These are phyloP conservation scores for Ulota crispa DNA, from an alignment of 225 moss, liverwort and hornwort genomes.

Conservation along the genomic window DNA sequence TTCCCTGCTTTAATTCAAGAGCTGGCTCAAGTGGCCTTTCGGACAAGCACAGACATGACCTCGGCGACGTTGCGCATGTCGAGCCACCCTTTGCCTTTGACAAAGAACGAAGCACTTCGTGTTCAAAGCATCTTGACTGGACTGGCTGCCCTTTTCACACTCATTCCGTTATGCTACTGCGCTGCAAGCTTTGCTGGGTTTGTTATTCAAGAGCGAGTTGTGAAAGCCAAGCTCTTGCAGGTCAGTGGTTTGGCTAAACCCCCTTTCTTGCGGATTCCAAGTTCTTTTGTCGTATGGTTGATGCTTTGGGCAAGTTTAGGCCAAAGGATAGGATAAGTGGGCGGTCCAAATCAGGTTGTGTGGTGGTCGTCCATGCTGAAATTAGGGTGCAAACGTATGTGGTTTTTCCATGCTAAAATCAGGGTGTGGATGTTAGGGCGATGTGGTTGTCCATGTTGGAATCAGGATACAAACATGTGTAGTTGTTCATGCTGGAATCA, in stretches of 20 bases:
- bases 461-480: no score
- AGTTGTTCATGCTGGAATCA: no score
- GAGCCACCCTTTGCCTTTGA: slow-evolving; percentile 81
- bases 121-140: slow-evolving; percentile 71
- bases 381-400: no score
- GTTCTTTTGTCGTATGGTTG: no score
- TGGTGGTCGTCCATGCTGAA: no score
- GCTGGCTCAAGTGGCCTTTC: slow-evolving; percentile 63
- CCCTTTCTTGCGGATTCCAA: no score
- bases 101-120: slow-evolving; percentile 67
- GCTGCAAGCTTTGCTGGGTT: slow-evolving; percentile 89
- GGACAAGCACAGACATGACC: slow-evolving; percentile 40
- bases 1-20: slow-evolving; percentile 82
- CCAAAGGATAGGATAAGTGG: no score
- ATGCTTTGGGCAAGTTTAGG: no score
- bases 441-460: no score
- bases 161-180: slow-evolving; percentile 88
- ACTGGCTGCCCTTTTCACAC: slow-evolving; percentile 81
- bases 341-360: no score
- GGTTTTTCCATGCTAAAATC: no score
- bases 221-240: slow-evolving; percentile 93
- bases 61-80: slow-evolving; percentile 55
- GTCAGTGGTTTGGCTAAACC: slow-evolving; percentile 28
- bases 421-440: no score
- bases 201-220: slow-evolving; percentile 79